phyloP scores from a whole-genome alignment of 768 basidiomycete species.

The Tephrocybe sp. region DNA sequence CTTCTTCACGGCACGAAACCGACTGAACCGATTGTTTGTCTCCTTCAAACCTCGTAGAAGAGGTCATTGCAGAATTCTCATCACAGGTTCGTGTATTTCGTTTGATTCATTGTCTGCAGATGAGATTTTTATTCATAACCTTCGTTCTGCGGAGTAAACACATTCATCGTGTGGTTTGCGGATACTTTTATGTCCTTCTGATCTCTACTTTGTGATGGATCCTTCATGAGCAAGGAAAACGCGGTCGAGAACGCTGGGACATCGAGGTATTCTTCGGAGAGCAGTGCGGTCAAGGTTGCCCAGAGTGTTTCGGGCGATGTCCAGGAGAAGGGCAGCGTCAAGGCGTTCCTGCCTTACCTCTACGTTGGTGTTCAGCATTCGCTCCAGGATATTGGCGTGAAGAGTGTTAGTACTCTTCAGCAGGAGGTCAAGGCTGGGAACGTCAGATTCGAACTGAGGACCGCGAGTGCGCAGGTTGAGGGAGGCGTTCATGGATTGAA shows the following conservation, averaged over 20 bases:
- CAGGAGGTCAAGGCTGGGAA: conserved; percentile 61
- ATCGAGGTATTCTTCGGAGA: conserved; percentile 92
- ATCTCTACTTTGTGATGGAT: conserved; percentile 25
- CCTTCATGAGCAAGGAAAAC: conserved; percentile 36
- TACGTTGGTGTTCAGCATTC: conserved; percentile 87
- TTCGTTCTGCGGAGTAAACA: conserved; percentile 92
- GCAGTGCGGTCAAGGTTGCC: conserved; percentile 91
- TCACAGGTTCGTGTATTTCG: conserved; percentile 78
- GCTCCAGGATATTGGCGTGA: conserved; percentile 89
- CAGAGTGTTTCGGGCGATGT: conserved; percentile 97
- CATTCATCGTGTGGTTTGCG: conserved; percentile 73
- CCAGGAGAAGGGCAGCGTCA: conserved; percentile 94
- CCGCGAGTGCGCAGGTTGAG: conserved; percentile 93
- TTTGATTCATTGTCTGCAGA: conserved; percentile 29
- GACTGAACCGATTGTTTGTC: conserved; percentile 92
- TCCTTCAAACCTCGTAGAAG: conserved; percentile 74
- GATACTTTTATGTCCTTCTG: conserved; percentile 47
- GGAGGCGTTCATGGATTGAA: conserved; percentile 95
- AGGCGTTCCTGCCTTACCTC: conserved; percentile 88
- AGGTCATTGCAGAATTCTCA: conserved; percentile 96
- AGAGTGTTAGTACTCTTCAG: conserved; percentile 63
- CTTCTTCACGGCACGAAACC: conserved; percentile 97
- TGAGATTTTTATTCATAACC: conserved; percentile 60
- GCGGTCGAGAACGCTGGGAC: conserved; percentile 91
- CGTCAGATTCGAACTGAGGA: conserved; percentile 90